Evolutionary conservation across 2,329 filamentous ascomycete genomes (phyloP).

Genomic region (Fusarium papillatum): DNA sequence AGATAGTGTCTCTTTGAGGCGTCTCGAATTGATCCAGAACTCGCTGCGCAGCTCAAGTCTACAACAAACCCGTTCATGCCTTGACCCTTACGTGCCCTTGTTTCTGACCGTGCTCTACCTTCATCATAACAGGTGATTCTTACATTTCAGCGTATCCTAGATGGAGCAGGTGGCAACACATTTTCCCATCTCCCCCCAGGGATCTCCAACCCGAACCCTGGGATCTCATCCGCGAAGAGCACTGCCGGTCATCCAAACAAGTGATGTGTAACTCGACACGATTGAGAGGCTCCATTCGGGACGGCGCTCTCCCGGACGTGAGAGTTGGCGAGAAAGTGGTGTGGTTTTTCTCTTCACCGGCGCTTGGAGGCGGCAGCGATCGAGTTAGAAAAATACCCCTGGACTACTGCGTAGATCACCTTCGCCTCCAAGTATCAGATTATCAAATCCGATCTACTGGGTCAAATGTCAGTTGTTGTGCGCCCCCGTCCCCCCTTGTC

Average conservation of each 20-base stretch:
- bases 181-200: constrained; percentile 4
- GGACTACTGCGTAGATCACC: constrained; percentile 17
- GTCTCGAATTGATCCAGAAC: constrained; percentile 27
- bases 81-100: constrained; percentile 24
- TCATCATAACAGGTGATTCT: constrained; percentile 40
- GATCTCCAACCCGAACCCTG: constrained; percentile 13
- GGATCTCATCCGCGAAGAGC: constrained; percentile 24
- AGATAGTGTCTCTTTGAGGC: neutral
- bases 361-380: constrained; percentile 24
- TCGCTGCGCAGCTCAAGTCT: constrained; percentile 9
- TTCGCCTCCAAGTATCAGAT: constrained; percentile 30
- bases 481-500: constrained; percentile 6
- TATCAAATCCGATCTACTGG: constrained; percentile 37
- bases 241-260: constrained; percentile 22
- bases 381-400: constrained; percentile 31
- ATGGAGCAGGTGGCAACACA: constrained; percentile 36
- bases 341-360: constrained; percentile 23
- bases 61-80: constrained; percentile 5
- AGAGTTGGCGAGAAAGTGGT: constrained; percentile 33
- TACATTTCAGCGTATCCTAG: constrained; percentile 36
- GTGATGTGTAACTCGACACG: constrained; percentile 1
- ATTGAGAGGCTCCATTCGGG: constrained; percentile 24
- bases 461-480: constrained; percentile 2
- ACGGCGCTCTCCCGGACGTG: constrained; percentile 28
- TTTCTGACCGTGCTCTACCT: constrained; percentile 18